Evolutionary conservation across 257 asterid genomes (phyloP), one percentile per base, ranked within the genome.

Genomic region (Solanum lignicaule): DNA sequence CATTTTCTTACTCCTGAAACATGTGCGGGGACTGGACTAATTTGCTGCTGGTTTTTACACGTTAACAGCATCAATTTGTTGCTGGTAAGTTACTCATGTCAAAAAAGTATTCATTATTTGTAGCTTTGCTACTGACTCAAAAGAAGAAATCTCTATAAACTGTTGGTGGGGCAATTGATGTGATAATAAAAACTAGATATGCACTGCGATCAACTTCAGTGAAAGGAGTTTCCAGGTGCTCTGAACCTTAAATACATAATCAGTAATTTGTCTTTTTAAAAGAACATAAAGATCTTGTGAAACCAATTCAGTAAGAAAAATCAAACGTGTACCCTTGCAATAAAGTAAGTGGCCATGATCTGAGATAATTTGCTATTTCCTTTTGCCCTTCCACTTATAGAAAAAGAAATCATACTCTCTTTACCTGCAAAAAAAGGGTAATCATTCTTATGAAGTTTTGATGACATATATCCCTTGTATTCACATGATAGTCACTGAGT

Each of bases 1-100:
- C 86, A 48, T 82, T 31, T 82, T 82, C 69, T 39, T 85, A 72
- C 71, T 91, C 89, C 48, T 82, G 69, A 48, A 82, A 82, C 86
- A 82, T 82, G 86, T 82, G 69, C 4, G 5, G 84, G 87, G 52
- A 60, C 72, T 43, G 74, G 73, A 83, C 88, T 48, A 43, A 83
- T 86, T 41, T 33, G 85, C 43, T 90, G 91, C 88, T 89, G 96
- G 89, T 88, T 89, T 86, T 36, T 89, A 87, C 88, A 94, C 91
- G 88, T 87, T 48, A 78, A 88, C 89, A 97, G 99, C 94, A 95
- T 92, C 99, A 97, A 94, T 97, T 96, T 92, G 98, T 97, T 89
- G 99, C 99, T 58, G 98, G 99, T 97, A 87, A 92, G 99, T 91
- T 86, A 62, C 89, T 87, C 86, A 78, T 39, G 43, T 82, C 20